Conservation (phyloP, 2,329 filamentous ascomycete genomes). For the Neoarthrinium moseri region DNA sequence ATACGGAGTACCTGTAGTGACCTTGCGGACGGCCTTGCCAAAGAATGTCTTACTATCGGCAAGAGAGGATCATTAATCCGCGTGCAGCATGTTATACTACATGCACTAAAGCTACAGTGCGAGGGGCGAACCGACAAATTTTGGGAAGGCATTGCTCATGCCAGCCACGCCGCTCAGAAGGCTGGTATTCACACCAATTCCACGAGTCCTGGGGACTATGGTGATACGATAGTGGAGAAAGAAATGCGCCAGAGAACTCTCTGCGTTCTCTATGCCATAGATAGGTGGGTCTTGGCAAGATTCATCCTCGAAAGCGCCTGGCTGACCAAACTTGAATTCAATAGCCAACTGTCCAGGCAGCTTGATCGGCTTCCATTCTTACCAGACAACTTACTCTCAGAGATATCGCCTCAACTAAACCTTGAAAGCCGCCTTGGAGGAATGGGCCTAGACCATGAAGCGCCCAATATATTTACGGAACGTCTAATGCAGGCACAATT, state of each 20-base stretch:
- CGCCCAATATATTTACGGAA: constrained; percentile 11
- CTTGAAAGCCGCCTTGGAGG: background rate
- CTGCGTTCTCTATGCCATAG: constrained; percentile 14
- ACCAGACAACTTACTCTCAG: background rate
- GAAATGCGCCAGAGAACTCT: constrained; percentile 13
- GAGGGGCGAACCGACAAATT: constrained; percentile 9
- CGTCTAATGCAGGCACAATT: constrained; percentile 13
- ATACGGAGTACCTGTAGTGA: constrained; percentile 9
- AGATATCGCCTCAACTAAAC: background rate
- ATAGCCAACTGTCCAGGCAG: constrained; percentile 5
- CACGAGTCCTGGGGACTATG: background rate
- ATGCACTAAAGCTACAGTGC: constrained; percentile 5
- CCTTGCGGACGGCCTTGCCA: constrained; percentile 7
- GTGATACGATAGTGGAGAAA: constrained; percentile 9
- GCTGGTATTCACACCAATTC: constrained; percentile 8
- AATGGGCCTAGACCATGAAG: background rate
- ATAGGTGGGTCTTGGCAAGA: constrained; percentile 5
- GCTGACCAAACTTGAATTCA: background rate
- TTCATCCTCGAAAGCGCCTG: background rate
- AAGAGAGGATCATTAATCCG: constrained; percentile 11
- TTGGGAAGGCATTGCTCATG: constrained; percentile 10
- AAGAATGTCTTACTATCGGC: too few relatives aligned
- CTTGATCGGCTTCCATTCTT: constrained; percentile 6
- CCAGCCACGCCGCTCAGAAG: constrained; percentile 10
- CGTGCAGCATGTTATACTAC: constrained; percentile 14